Evolutionary conservation across 2,329 filamentous ascomycete genomes (phyloP).

Genomic region (Stenocarpella maydis): DNA sequence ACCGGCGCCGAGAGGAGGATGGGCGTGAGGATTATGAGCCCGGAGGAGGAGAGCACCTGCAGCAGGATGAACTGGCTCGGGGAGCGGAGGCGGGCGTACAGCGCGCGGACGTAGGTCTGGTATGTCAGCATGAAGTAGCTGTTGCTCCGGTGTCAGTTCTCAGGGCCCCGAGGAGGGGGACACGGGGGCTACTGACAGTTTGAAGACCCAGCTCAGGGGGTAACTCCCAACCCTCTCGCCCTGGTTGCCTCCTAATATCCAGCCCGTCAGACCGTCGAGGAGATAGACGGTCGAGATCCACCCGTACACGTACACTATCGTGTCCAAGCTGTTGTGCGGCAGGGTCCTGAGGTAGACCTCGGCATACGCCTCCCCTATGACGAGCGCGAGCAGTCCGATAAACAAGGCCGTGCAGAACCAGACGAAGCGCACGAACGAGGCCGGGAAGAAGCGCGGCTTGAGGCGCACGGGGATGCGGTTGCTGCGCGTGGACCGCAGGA

Average conservation of each 20-base stretch:
- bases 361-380: conserved; percentile 73
- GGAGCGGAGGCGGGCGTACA: conserved; percentile 73
- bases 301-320: conserved; percentile 74
- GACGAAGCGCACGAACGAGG: conserved; percentile 73
- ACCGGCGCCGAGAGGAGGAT: conserved; percentile 68
- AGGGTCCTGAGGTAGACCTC: conserved; percentile 73
- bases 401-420: conserved; percentile 74
- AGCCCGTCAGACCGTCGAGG: conserved; percentile 70
- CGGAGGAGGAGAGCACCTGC: conserved; percentile 69
- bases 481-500: conserved; percentile 36
- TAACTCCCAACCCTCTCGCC: conserved; percentile 74
- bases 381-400: conserved; percentile 70
- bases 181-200: conserved; percentile 59
- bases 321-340: conserved; percentile 72
- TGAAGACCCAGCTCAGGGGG: conserved; percentile 75
- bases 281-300: conserved; percentile 74
- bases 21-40: conserved; percentile 70
- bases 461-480: conserved; percentile 49
- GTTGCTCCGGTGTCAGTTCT: conserved; percentile 29
- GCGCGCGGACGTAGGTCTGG: conserved; percentile 74
- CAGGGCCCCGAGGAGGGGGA: not conserved
- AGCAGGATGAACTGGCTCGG: conserved; percentile 71
- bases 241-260: conserved; percentile 71
- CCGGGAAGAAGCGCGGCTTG: conserved; percentile 66
- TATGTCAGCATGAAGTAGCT: conserved; percentile 75